phyloP scores from a whole-genome alignment of 352 stramenopile species.

The Phytophthora sansomeana region DNA sequence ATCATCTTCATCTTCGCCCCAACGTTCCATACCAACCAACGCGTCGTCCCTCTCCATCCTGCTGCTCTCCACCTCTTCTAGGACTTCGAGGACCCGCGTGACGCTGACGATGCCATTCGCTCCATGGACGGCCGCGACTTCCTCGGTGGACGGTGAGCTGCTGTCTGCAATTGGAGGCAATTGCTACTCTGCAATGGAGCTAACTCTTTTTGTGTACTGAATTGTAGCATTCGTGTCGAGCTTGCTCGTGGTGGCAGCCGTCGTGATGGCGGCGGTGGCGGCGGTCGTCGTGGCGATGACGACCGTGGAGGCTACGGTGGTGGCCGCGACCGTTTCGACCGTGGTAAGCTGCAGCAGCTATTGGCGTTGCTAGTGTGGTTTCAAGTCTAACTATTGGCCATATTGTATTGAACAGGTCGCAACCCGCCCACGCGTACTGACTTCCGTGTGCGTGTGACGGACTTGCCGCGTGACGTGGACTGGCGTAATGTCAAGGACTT shows the following conservation, averaged over 20 bases:
- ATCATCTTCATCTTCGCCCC: slow-evolving; percentile 35
- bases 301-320: slow-evolving; percentile 41
- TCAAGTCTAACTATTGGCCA: too few species aligned
- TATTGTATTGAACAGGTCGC: slow-evolving; percentile 42
- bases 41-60: slow-evolving; percentile 55
- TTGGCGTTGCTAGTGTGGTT: not conserved
- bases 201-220: slow-evolving; percentile 4
- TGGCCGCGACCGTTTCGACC: slow-evolving; percentile 64
- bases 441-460: slow-evolving; percentile 79
- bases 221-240: slow-evolving; percentile 79
- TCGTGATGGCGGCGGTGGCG: slow-evolving; percentile 53
- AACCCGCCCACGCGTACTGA: slow-evolving; percentile 82
- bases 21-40: slow-evolving; percentile 50
- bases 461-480: slow-evolving; percentile 79
- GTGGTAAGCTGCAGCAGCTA: slow-evolving; percentile 45
- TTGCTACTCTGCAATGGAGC: not conserved
- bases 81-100: slow-evolving; percentile 91
- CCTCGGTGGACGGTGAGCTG: slow-evolving; percentile 77
- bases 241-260: slow-evolving; percentile 79
- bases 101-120: slow-evolving; percentile 88
- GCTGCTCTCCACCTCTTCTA: slow-evolving; percentile 69
- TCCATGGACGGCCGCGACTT: slow-evolving; percentile 89
- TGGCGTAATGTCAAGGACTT: slow-evolving; percentile 92
- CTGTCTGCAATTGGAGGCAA: not conserved
- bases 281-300: slow-evolving; percentile 44